phyloP scores from a whole-genome alignment of 305 asterid genomes.

The Fraxinus platypoda region DNA sequence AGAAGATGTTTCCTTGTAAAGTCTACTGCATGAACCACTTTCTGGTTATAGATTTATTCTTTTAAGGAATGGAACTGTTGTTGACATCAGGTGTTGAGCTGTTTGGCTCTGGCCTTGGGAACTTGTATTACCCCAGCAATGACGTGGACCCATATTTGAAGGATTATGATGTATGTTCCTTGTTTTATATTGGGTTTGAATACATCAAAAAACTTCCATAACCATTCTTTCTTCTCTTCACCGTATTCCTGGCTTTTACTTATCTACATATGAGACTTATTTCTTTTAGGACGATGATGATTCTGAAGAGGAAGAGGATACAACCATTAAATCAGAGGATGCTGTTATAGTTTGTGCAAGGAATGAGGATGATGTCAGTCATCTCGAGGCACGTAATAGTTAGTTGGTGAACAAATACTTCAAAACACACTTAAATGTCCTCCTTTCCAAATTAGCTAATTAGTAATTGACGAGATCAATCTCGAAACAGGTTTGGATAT shows the following conservation, averaged over 20 bases:
- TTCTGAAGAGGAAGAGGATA: constrained; percentile 83
- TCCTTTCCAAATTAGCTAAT: not conserved
- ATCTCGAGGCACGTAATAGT: constrained; percentile 68
- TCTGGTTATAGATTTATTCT: not conserved
- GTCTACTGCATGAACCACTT: not conserved
- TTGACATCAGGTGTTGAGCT: constrained; percentile 55
- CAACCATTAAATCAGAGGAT: constrained; percentile 72
- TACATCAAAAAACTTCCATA: not conserved
- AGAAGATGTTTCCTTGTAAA: not conserved
- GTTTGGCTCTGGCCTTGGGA: constrained; percentile 60
- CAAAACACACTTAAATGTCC: not conserved
- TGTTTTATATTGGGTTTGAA: not conserved
- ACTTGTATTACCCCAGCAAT: constrained; percentile 63
- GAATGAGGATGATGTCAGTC: constrained; percentile 90
- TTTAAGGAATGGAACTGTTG: not conserved
- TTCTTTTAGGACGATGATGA: constrained; percentile 57
- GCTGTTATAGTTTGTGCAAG: constrained; percentile 78
- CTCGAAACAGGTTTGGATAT: constrained; percentile 63
- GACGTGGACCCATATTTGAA: constrained; percentile 83
- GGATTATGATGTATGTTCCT: constrained; percentile 47
- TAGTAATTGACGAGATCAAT: constrained; percentile 15
- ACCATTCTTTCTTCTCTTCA: not conserved
- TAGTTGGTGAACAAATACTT: constrained; percentile 8
- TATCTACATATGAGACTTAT: constrained; percentile 10
- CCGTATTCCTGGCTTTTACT: not conserved